Conservation (phyloP, 768 basidiomycete species). For the Termitomyces sp. region DNA sequence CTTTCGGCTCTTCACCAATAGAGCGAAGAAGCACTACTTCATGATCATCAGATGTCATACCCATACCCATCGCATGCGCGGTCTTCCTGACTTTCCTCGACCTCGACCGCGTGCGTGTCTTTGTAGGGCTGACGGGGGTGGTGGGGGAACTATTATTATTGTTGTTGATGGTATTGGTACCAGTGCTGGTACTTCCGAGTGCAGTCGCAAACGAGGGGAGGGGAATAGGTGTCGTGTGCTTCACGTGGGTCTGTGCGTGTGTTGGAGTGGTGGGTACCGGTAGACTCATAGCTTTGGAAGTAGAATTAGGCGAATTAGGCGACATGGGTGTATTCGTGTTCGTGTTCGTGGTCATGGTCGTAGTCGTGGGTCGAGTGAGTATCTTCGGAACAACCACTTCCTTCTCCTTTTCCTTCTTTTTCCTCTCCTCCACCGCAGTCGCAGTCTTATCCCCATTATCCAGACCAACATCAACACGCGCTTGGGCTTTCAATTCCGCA, state of each 20-base stretch:
- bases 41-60: not conserved
- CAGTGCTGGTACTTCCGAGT: not conserved
- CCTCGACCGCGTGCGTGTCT: not conserved
- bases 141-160: too few relatives aligned
- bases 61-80: not conserved
- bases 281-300: not conserved
- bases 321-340: not conserved
- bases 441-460: not conserved
- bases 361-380: not conserved
- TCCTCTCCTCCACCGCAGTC: not conserved
- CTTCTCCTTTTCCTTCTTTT: not conserved
- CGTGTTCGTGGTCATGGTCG: not conserved
- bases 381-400: not conserved
- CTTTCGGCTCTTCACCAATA: not conserved
- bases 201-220: slow-evolving; percentile 37
- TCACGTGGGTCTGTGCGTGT: not conserved
- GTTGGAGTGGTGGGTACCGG: not conserved
- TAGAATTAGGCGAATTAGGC: not conserved
- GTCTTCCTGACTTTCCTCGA: slow-evolving; percentile 2
- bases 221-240: slow-evolving; percentile 23
- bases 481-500: not conserved
- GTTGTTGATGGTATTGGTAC: not conserved
- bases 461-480: not conserved
- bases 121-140: not conserved
- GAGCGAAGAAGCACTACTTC: not conserved